These are phyloP conservation scores for Trametes elegans DNA, from an alignment of 768 basidiomycete species.

Conservation along the genomic window DNA sequence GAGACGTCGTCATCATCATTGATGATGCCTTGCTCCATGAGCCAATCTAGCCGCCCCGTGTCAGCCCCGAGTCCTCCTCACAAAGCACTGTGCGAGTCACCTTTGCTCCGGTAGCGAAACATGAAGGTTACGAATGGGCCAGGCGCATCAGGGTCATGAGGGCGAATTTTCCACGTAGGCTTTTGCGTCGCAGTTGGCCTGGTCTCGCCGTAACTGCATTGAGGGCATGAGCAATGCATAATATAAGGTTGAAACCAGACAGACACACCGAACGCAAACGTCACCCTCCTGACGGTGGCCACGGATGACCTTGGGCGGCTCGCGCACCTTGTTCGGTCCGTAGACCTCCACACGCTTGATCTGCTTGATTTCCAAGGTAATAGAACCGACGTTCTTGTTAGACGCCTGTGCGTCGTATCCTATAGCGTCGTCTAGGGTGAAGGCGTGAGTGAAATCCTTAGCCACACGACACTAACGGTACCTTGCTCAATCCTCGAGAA, in stretches of 20 bases:
- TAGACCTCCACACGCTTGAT: constrained; percentile 32
- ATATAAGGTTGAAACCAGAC: not conserved
- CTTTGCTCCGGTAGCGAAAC: constrained; percentile 60
- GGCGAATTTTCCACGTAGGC: constrained; percentile 54
- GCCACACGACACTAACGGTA: constrained; percentile 21
- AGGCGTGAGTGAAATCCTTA: not conserved
- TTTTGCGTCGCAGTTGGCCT: constrained; percentile 38
- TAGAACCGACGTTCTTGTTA: constrained; percentile 48
- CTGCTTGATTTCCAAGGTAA: constrained; percentile 47
- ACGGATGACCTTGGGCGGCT: constrained; percentile 32
- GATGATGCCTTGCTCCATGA: constrained; percentile 26
- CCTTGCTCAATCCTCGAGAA: constrained; percentile 47
- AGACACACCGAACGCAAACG: constrained; percentile 45
- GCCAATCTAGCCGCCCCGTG: constrained; percentile 21
- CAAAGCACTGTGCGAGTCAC: too few species aligned
- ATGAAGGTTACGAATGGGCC: constrained; percentile 62
- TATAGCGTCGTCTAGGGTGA: not conserved
- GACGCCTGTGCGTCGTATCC: constrained; percentile 6
- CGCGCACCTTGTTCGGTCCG: constrained; percentile 43
- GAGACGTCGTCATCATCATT: not conserved
- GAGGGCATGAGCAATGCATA: not conserved
- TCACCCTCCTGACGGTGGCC: constrained; percentile 42
- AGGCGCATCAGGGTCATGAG: constrained; percentile 40
- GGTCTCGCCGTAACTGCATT: constrained; percentile 52
- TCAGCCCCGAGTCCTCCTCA: too few species aligned